A percentile compares a stretch with the other conserved stretches of the same genome.
Conservation (phyloP, 305 asterid genomes). For the Fraxinus baroniana region DNA sequence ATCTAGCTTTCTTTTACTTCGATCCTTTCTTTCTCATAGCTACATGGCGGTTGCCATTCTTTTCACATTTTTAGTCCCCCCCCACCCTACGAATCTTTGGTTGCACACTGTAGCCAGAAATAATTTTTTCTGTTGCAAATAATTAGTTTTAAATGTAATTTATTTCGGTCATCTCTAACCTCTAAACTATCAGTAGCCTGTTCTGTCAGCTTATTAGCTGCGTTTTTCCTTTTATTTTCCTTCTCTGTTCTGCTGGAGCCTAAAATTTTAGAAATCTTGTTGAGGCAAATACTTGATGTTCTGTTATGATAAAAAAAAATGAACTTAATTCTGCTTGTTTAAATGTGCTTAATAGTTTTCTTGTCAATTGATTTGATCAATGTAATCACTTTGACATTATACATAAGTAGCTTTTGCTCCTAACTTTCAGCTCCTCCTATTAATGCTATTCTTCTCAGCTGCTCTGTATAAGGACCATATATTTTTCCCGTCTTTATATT, state of each 20-base stretch:
- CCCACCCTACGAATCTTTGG: not conserved
- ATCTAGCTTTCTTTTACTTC: not conserved
- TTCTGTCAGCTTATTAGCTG: not conserved
- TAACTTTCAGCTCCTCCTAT: no score
- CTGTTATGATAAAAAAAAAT: no score
- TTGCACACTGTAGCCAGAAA: not conserved
- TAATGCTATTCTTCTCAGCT: no score
- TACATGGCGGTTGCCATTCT: no score
- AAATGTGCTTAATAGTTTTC: no score
- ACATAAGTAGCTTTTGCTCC: not conserved
- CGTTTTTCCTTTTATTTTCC: no score
- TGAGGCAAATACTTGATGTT: no score
- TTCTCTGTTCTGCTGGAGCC: no score
- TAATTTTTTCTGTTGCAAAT: not conserved
- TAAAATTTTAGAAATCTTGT: no score
- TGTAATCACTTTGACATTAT: conserved; percentile 5
- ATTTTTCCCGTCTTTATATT: not conserved
- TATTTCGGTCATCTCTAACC: conserved; percentile 4
- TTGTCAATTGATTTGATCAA: no score
- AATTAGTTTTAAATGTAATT: not conserved
- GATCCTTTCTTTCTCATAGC: not conserved
- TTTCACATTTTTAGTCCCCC: no score
- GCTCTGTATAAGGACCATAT: not conserved
- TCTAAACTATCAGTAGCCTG: not conserved
- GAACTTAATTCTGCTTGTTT: no score